Conservation (phyloP, 2,329 filamentous ascomycete species). For the Huntiella decipiens region DNA sequence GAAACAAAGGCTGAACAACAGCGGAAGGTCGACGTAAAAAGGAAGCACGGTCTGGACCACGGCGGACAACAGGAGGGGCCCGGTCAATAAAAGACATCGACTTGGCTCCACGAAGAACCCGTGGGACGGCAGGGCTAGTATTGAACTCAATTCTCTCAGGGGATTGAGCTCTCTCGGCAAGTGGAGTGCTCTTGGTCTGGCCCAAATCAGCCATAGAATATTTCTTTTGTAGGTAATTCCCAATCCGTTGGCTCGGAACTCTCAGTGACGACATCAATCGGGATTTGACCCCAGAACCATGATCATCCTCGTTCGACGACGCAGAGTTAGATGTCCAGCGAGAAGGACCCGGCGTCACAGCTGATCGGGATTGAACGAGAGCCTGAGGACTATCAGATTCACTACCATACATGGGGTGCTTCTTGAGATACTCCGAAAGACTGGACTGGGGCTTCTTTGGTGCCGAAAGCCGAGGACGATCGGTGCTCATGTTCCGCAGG, state of each 20-base stretch:
- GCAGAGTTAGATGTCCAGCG: neutral
- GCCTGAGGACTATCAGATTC: neutral
- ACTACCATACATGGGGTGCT: neutral
- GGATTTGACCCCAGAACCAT: neutral
- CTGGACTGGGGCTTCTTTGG: constrained; percentile 1
- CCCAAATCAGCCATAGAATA: constrained; percentile 6
- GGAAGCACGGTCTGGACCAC: constrained; percentile 2
- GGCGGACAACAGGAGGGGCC: constrained; percentile 1
- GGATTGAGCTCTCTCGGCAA: neutral
- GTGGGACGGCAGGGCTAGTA: neutral
- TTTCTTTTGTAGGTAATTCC: neutral
- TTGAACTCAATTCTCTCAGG: neutral
- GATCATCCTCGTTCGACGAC: neutral
- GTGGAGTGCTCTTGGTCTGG: neutral
- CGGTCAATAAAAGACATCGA: constrained; percentile 11
- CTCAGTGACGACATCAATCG: too few relatives aligned
- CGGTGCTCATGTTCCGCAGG: neutral
- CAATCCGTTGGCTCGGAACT: too few relatives aligned
- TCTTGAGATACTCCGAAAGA: neutral
- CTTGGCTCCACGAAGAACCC: constrained; percentile 8
- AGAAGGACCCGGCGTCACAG: neutral
- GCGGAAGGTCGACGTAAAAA: constrained; percentile 5
- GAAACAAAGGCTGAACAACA: constrained; percentile 2
- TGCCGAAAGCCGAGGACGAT: neutral
- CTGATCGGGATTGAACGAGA: neutral